A percentile compares a stretch with the other conserved stretches of the same genome.
These are phyloP conservation scores for Sophora flavescens DNA, from an alignment of 306 rosid genomes.

Conservation along the genomic window DNA sequence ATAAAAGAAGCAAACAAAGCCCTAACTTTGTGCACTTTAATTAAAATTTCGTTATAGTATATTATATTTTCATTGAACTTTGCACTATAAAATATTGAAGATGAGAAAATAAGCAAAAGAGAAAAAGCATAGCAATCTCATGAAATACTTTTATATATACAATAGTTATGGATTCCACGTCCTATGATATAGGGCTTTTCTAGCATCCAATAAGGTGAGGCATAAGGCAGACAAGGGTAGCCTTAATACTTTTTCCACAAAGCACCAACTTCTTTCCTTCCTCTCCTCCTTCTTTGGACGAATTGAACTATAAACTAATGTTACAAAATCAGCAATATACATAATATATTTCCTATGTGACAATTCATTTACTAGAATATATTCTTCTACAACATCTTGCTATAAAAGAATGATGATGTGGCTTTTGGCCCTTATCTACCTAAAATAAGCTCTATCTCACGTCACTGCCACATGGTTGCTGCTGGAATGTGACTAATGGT, in stretches of 20 bases:
- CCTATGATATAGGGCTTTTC: conserved; percentile 56
- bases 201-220: conserved; percentile 50
- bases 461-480: conserved; percentile 49
- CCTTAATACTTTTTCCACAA: conserved; percentile 31
- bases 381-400: conserved; percentile 40
- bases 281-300: conserved; percentile 21
- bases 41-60: conserved; percentile 45
- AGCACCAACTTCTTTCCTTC: conserved; percentile 31
- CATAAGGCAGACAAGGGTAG: conserved; percentile 41
- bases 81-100: conserved; percentile 21
- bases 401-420: conserved; percentile 57
- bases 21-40: conserved; percentile 53
- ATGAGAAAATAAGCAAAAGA: conserved; percentile 36
- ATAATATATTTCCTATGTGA: conserved; percentile 45
- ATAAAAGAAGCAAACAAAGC: conserved; percentile 56
- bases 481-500: conserved; percentile 48
- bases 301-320: conserved; percentile 1
- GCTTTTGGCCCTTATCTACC: conserved; percentile 47
- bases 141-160: conserved; percentile 39
- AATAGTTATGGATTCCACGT: conserved; percentile 75
- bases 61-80: conserved; percentile 37
- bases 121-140: conserved; percentile 37
- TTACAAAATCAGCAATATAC: conserved; percentile 38
- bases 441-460: conserved; percentile 41
- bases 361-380: conserved; percentile 32